These are phyloP conservation scores for Straminergon stramineum DNA, from an alignment of 225 moss, liverwort and hornwort genomes.

Conservation along the genomic window DNA sequence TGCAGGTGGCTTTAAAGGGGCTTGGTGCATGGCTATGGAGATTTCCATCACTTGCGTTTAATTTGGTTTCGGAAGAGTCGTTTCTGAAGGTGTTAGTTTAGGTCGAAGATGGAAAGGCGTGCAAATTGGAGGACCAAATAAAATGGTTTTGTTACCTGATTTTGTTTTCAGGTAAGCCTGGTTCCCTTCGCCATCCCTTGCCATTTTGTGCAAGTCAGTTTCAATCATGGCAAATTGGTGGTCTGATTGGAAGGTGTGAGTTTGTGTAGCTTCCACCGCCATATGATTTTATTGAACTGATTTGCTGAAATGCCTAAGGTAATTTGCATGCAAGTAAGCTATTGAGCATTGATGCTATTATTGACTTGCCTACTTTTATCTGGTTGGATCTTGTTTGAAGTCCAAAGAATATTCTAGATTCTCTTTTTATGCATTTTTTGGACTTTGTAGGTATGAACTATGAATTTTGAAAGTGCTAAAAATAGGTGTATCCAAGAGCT, in stretches of 20 bases:
- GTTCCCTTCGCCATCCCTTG: neutral
- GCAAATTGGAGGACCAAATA: too few species aligned
- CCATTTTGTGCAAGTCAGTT: too few species aligned
- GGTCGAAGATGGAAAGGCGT: neutral
- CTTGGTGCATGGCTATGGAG: neutral
- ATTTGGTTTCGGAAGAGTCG: neutral
- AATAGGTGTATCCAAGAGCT: too few species aligned
- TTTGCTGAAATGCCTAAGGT: neutral
- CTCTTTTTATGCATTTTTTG: neutral
- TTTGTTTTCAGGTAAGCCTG: neutral
- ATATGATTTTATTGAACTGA: neutral
- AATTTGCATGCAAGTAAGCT: neutral
- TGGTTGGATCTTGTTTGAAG: neutral
- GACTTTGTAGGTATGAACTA: too few species aligned
- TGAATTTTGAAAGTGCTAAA: too few species aligned
- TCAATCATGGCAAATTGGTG: too few species aligned
- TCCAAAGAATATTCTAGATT: neutral
- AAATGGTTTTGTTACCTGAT: too few species aligned
- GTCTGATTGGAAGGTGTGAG: neutral
- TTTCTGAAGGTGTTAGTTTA: neutral
- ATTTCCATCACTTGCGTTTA: neutral
- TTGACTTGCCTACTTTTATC: neutral
- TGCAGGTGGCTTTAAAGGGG: neutral
- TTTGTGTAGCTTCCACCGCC: neutral
- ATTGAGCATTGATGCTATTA: neutral